Conservation (phyloP, 2,329 filamentous ascomycete species). For the Fusarium sp. region DNA sequence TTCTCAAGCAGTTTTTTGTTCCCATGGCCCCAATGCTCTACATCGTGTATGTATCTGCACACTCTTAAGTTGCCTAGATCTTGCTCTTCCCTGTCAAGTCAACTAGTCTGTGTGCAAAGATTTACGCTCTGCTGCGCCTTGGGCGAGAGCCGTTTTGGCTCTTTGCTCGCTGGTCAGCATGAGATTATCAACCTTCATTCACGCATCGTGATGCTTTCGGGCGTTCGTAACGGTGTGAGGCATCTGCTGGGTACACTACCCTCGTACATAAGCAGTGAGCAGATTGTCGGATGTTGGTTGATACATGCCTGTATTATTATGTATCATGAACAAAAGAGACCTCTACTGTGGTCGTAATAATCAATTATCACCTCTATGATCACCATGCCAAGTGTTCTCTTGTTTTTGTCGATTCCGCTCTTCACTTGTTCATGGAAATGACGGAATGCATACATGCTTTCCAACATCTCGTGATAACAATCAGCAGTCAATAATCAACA, state of each 20-base stretch:
- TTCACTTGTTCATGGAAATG: not conserved
- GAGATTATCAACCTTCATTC: slow-evolving; percentile 45
- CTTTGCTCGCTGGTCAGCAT: slow-evolving; percentile 41
- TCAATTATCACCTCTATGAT: not conserved
- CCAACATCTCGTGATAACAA: not conserved
- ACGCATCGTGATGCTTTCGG: slow-evolving; percentile 42
- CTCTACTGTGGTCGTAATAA: not conserved
- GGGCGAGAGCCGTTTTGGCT: slow-evolving; percentile 63
- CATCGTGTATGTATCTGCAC: slow-evolving; percentile 66
- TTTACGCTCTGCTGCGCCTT: slow-evolving; percentile 58
- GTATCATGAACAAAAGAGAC: not conserved
- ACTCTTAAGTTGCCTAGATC: slow-evolving; percentile 96
- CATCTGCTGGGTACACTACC: slow-evolving; percentile 51
- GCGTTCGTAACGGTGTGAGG: slow-evolving; percentile 44
- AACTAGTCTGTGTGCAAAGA: slow-evolving; percentile 98
- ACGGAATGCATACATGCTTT: too few relatives aligned
- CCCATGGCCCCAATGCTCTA: not conserved
- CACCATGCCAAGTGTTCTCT: not conserved
- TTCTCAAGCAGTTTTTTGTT: not conserved
- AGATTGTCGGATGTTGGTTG: slow-evolving; percentile 42
- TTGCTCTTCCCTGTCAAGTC: slow-evolving; percentile 81
- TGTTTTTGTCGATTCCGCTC: not conserved
- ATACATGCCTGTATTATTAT: slow-evolving; percentile 40
- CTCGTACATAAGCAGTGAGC: slow-evolving; percentile 42
- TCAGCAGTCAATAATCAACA: not conserved